Evolutionary conservation across 306 rosid genomes (phyloP), one percentile per base, ranked within the genome.

Genomic region (Senna tora): DNA sequence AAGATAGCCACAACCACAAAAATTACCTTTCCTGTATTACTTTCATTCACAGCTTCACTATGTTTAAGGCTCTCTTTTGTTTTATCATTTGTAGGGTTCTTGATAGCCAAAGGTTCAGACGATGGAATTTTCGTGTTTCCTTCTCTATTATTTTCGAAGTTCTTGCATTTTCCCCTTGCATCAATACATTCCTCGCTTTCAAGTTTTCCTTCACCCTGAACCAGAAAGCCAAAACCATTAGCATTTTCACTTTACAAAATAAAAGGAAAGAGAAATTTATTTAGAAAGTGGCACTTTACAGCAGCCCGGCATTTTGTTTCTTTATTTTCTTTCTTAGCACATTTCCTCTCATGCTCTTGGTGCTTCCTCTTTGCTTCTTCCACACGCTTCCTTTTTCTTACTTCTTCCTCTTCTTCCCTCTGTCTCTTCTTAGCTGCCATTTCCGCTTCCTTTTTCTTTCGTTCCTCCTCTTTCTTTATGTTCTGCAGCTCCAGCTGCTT

Each of bases 391-490:
- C 85, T 86, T 77, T 95, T 95, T 73, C 85, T 87, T 67, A 88
- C 95, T 84, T 79, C 91, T 76, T 89, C 96, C 78, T 80, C 96
- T 51, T 82, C 96, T 80, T 86, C 99, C 81, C 99, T 85, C 54
- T 80, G 96, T 77, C 97, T 87, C 84, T 95, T 95, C 87, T 73
- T 92, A 55, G 88, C 85, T 53, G 88, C 90, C 76, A 88, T 80
- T 73, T 85, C 89, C 16, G 87, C 89, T 67, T 86, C 96, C 50
- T 76, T 87, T 80, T 86, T 90, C 89, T 85, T 91, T 43, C 82
- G 75, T 52, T 87, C 99, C 70, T 82, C 91, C 84, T 89, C 96
- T 65, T 89, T 85, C 74, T 45, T 82, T 82, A 82, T 91, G 76
- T 75, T 94, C 81, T 86, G 91, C 84, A 84, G 59, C 79, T 85